These are phyloP conservation scores for Evansstolkia leycettana DNA, from an alignment of 495 filamentous ascomycete species.

Conservation along the genomic window DNA sequence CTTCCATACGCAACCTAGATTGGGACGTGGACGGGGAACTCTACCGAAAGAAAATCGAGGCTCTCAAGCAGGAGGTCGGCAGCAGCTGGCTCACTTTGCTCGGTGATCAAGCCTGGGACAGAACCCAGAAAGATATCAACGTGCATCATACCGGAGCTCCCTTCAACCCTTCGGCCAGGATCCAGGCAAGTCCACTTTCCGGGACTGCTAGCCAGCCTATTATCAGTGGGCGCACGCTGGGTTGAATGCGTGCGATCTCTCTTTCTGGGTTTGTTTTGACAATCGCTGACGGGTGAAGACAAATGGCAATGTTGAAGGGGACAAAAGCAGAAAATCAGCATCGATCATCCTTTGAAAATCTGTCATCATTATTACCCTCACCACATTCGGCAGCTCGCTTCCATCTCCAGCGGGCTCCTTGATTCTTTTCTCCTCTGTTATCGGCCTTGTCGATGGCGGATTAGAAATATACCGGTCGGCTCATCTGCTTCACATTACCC, in stretches of 20 bases:
- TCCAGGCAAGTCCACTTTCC: slow-evolving; percentile 24
- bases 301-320: too few species aligned
- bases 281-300: too few species aligned
- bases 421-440: too few species aligned
- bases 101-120: slow-evolving; percentile 60
- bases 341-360: too few species aligned
- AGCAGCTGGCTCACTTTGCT: slow-evolving; percentile 76
- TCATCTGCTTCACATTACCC: too few species aligned
- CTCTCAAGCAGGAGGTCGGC: slow-evolving; percentile 69
- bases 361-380: too few species aligned
- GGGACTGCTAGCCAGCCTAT: slow-evolving; percentile 26
- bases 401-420: too few species aligned
- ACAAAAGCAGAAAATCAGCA: too few species aligned
- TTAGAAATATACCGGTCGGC: too few species aligned
- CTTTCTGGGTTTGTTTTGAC: too few species aligned
- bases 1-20: slow-evolving; percentile 20
- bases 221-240: slow-evolving; percentile 34
- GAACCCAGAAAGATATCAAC: slow-evolving; percentile 17
- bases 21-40: slow-evolving; percentile 64
- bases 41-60: slow-evolving; percentile 76
- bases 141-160: slow-evolving; percentile 19
- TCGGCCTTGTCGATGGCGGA: too few species aligned
- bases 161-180: slow-evolving; percentile 22
- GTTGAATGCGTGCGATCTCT: slow-evolving; percentile 10
- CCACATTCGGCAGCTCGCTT: too few species aligned